Base-by-base conservation (phyloP, 2,329 filamentous ascomycete genomes). In the Westerdykella ornata region DNA sequence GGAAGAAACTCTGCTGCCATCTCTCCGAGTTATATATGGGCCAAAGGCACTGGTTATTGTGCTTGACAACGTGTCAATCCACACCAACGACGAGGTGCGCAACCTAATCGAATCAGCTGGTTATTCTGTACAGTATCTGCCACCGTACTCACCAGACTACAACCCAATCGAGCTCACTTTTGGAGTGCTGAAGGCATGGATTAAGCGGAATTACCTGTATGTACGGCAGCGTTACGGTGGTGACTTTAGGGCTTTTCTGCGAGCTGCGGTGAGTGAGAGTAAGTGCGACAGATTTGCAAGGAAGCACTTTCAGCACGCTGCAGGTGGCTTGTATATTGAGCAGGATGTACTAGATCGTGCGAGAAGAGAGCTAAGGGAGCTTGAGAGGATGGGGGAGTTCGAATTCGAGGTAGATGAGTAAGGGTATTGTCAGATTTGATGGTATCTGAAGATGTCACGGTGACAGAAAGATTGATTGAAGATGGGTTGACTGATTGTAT, bases 71-170 rank as follows among this genome's bases (percentile, higher is more conserved):
- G n/a, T n/a, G n/a, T n/a, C n/a, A n/a, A n/a, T n/a, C n/a, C n/a
- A n/a, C n/a, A n/a, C n/a, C n/a, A 38, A 38, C 36, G 11, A n/a
- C 12, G 36, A 38, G 7, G 36, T 38, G 5, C 19, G 12, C 8
- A 26, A 29, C 11, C n/a, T 11, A 5, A 38, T 38, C 15, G 36
- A 38, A 16, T 5, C 11, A 26, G 11, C 9, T 30, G 36, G 36
- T 13, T 16, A 38, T 20, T n/a, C 30, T 29, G 36, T 46, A 29
- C 41, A 43, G 40, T 46, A 43, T 30, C 20, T 48, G 11, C 46
- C 30, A 11, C 46, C 35, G 29, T 46, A 48, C 42, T 48, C 37
- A 28, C 43, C n/a, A n/a, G n/a, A n/a, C n/a, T n/a, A n/a, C n/a
- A n/a, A n/a, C n/a, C n/a, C n/a, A n/a, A n/a, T n/a, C 46, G 35